Evolutionary conservation across 2,329 filamentous ascomycete genomes (phyloP).

Genomic region (Colletotrichum cereale): DNA sequence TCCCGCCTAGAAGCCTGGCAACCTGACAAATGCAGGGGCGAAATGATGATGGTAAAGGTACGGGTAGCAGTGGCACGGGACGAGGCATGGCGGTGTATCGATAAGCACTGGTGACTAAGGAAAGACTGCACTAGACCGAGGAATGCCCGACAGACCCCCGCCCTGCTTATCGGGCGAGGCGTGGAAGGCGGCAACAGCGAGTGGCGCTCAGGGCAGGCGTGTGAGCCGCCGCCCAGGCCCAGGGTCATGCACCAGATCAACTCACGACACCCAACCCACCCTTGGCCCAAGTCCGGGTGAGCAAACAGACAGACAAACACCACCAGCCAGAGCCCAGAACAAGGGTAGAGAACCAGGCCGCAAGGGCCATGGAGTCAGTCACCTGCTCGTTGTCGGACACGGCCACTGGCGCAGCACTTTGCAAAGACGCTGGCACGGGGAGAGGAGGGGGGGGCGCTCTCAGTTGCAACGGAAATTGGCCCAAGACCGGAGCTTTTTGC

Average conservation of each 20-base stretch:
- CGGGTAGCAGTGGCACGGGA: no score
- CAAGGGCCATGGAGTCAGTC: conserved; percentile 12
- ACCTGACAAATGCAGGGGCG: conserved; percentile 32
- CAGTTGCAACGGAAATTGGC: background rate
- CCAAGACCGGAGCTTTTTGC: background rate
- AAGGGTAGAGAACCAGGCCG: background rate
- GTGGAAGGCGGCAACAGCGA: background rate
- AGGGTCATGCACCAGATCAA: conserved; percentile 14
- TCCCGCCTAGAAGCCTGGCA: conserved; percentile 5
- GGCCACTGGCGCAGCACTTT: conserved; percentile 9
- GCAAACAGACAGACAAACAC: background rate
- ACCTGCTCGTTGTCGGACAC: conserved; percentile 25
- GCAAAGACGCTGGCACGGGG: conserved; percentile 29
- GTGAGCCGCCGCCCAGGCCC: conserved; percentile 21
- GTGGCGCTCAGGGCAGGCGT: conserved; percentile 34
- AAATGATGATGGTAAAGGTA: background rate
- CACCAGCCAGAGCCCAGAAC: background rate
- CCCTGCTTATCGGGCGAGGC: conserved; percentile 17
- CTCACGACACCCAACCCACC: background rate
- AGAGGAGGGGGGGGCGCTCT: background rate
- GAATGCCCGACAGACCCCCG: conserved; percentile 2
- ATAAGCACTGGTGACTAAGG: conserved; percentile 20
- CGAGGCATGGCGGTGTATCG: conserved; percentile 16
- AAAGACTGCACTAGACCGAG: background rate
- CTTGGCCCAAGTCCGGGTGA: background rate